These are phyloP conservation scores for Fusarium pseudoanthophilum DNA, from an alignment of 2,329 filamentous ascomycete species.

Conservation along the genomic window DNA sequence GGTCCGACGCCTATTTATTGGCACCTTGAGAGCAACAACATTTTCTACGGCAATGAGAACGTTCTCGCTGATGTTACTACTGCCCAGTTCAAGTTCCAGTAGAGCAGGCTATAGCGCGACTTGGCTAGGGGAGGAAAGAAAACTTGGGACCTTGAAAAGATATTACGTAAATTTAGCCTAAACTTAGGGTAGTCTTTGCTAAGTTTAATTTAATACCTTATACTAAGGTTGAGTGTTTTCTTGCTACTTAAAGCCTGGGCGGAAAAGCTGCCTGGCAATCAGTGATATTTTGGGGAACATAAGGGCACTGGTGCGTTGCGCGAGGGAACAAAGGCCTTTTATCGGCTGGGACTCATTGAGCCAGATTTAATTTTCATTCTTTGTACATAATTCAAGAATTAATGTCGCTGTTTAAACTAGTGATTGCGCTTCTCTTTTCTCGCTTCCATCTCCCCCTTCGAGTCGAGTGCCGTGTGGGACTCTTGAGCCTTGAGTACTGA, in stretches of 20 bases:
- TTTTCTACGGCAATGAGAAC: background rate
- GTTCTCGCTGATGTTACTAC: background rate
- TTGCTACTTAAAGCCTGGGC: rapidly evolving
- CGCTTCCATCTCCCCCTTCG: background rate
- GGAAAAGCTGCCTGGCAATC: too few relatives aligned
- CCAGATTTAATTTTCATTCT: background rate
- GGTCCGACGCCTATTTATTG: background rate
- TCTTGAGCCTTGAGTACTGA: background rate
- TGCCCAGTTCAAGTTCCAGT: background rate
- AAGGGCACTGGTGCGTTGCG: too few relatives aligned
- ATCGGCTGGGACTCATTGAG: background rate
- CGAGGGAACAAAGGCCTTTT: too few relatives aligned
- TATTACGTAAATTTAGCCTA: too few relatives aligned
- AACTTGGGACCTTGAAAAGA: too few relatives aligned
- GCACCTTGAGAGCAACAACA: background rate
- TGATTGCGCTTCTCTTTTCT: background rate
- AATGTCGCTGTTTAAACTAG: too few relatives aligned
- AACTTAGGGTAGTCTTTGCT: too few relatives aligned
- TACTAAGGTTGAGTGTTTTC: too few relatives aligned
- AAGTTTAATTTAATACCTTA: too few relatives aligned
- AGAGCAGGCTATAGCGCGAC: background rate
- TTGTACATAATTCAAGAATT: background rate
- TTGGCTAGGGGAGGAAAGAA: too few relatives aligned
- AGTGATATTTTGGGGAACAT: background rate
- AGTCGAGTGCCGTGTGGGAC: too few relatives aligned